phyloP scores from a whole-genome alignment of 2,329 filamentous ascomycete species.

The Sclerotinia borealis region DNA sequence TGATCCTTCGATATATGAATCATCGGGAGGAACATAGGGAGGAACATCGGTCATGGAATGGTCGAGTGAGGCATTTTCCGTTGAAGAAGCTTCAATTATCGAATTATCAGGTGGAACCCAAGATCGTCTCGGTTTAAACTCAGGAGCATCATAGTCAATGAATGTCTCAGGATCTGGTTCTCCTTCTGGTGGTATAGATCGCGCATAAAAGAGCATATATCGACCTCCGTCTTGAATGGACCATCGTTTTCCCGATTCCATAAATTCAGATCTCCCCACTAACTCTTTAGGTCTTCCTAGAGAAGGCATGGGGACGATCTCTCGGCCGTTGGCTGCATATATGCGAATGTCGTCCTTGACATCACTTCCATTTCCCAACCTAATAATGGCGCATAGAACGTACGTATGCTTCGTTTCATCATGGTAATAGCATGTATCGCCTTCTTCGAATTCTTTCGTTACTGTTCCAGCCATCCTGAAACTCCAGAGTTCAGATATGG shows the following conservation, averaged over 20 bases:
- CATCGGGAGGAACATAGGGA: no score
- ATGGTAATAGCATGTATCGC: background rate
- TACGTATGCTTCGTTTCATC: background rate
- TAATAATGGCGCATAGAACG: background rate
- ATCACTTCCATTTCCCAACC: background rate
- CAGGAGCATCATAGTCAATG: background rate
- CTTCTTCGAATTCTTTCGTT: background rate
- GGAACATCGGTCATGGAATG: no score
- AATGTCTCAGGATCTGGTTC: background rate
- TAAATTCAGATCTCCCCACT: no score
- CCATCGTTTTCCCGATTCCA: background rate
- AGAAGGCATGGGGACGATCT: no score
- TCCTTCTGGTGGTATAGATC: no score
- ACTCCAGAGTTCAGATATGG: background rate
- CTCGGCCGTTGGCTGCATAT: background rate
- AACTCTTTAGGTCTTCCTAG: no score
- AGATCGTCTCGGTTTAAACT: background rate
- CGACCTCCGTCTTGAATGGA: background rate
- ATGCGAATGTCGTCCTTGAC: background rate
- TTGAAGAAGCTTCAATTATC: background rate
- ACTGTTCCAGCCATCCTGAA: background rate
- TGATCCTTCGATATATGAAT: no score
- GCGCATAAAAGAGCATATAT: background rate
- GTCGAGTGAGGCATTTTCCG: no score
- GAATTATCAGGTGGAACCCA: background rate